These are phyloP conservation scores for Antrodiella citrinella DNA, from an alignment of 768 basidiomycete genomes.

Conservation along the genomic window DNA sequence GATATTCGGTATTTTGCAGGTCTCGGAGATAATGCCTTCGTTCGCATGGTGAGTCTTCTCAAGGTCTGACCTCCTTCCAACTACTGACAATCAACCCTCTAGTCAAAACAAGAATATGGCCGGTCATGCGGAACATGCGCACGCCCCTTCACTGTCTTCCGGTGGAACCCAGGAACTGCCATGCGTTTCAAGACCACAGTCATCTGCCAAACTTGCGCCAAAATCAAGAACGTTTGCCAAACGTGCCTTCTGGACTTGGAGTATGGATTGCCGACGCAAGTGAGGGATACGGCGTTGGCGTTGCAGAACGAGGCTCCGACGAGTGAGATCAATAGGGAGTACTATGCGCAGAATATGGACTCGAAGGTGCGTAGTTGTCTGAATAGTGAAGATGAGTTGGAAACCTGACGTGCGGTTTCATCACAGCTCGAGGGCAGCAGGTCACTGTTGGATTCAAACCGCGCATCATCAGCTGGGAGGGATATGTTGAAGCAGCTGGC, in stretches of 20 bases:
- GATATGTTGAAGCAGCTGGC: conserved; percentile 97
- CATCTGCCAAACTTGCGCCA: conserved; percentile 94
- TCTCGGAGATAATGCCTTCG: conserved; percentile 84
- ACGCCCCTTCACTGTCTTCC: conserved; percentile 93
- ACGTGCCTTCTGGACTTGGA: conserved; percentile 96
- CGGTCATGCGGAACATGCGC: conserved; percentile 96
- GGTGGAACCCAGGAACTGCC: conserved; percentile 95
- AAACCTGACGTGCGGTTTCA: too few species aligned
- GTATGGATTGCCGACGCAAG: conserved; percentile 93
- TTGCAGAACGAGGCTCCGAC: conserved; percentile 83
- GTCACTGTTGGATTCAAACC: conserved; percentile 51
- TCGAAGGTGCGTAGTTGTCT: conserved; percentile 49
- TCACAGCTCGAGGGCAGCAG: conserved; percentile 65
- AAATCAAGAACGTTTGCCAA: conserved; percentile 95
- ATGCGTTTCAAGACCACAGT: conserved; percentile 96
- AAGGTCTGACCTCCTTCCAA: background rate
- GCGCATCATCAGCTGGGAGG: conserved; percentile 74
- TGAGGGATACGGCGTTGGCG: conserved; percentile 90
- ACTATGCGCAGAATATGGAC: conserved; percentile 90
- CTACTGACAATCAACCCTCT: background rate
- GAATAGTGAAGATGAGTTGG: too few species aligned
- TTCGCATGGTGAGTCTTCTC: conserved; percentile 73
- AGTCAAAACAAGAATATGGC: conserved; percentile 98
- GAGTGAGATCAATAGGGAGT: conserved; percentile 95
- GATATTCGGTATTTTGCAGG: conserved; percentile 38